phyloP scores from a whole-genome alignment of 2,329 filamentous ascomycete genomes.

The Apiospora arundinis region DNA sequence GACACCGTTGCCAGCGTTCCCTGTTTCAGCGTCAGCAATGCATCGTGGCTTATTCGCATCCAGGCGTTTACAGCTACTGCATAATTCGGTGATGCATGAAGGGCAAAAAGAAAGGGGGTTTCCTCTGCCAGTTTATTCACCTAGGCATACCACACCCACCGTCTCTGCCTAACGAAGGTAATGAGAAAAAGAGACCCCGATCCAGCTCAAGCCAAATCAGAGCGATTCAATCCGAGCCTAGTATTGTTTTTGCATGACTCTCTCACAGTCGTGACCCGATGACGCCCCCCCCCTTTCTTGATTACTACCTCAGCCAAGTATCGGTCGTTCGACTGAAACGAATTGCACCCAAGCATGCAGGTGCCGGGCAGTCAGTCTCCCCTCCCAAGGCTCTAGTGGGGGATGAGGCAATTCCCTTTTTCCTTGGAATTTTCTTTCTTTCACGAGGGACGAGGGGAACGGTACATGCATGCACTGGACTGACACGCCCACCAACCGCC shows the following conservation, averaged over 20 bases:
- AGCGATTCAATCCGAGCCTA: background rate
- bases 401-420: slow-evolving; percentile 1
- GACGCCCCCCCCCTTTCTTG: background rate
- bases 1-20: background rate
- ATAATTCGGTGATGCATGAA: background rate
- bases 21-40: slow-evolving; percentile 5
- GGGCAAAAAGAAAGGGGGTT: background rate
- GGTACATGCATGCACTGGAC: background rate
- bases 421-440: background rate
- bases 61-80: background rate
- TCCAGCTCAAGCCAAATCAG: no score
- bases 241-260: background rate
- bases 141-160: background rate
- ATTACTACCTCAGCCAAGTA: slow-evolving; percentile 2
- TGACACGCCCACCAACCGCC: slow-evolving; percentile 4
- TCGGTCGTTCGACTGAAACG: background rate
- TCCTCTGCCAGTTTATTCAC: background rate
- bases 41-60: slow-evolving; percentile 13
- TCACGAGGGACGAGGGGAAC: background rate
- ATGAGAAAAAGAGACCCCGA: no score
- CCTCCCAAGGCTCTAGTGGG: background rate
- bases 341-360: slow-evolving; percentile 9
- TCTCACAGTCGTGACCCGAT: background rate
- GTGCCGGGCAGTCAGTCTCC: background rate
- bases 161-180: background rate